These are phyloP conservation scores for Solidago caesia DNA, from an alignment of 129 eudicot genomes.

Conservation along the genomic window DNA sequence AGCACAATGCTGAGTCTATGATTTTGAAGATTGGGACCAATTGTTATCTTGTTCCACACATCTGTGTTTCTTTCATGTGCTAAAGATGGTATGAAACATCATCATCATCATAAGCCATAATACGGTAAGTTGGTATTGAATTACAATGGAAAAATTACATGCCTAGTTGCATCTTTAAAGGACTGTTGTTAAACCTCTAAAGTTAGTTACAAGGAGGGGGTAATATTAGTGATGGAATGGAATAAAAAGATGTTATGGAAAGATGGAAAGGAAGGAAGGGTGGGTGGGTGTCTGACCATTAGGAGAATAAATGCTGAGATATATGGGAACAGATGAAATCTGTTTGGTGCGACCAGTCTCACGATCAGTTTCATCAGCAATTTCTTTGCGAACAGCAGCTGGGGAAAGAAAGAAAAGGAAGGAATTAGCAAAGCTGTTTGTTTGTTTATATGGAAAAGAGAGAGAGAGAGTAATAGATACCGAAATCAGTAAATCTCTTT, in stretches of 20 bases:
- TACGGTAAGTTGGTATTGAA: no score
- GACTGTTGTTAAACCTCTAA: no score
- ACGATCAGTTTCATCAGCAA: slow-evolving; percentile 92
- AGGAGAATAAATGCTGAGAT: slow-evolving; percentile 94
- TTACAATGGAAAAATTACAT: no score
- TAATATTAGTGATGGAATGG: not conserved
- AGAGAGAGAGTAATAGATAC: slow-evolving; percentile 33
- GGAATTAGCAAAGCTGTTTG: not conserved
- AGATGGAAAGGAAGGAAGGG: not conserved
- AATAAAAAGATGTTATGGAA: not conserved
- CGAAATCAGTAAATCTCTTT: slow-evolving; percentile 82
- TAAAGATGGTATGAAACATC: no score
- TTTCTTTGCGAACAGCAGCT: slow-evolving; percentile 98
- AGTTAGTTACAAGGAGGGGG: no score
- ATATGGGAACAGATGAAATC: slow-evolving; percentile 86
- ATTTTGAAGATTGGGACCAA: no score
- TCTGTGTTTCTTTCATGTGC: no score
- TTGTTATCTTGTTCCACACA: no score
- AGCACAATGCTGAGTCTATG: no score
- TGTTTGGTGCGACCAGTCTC: slow-evolving; percentile 88
- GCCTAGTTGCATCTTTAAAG: no score
- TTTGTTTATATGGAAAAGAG: not conserved
- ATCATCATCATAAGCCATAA: no score
- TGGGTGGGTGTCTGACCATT: slow-evolving; percentile 53
- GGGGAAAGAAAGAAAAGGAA: slow-evolving; percentile 36